phyloP scores from a whole-genome alignment of 352 stramenopile genomes.

The Phytophthora crassamura region DNA sequence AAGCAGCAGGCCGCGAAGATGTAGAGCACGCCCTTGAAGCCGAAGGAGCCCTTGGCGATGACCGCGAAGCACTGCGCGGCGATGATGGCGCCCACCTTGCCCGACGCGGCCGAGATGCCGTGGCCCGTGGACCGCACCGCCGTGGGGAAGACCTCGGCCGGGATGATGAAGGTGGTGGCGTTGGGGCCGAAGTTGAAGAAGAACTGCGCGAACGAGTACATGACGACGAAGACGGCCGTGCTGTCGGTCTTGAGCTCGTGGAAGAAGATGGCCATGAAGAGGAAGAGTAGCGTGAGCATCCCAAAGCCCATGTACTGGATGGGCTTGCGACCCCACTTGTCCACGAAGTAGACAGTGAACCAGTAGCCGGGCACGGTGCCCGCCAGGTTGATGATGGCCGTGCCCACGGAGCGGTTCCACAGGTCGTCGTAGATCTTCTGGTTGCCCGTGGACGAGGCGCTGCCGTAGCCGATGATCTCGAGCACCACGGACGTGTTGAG shows the following conservation, averaged over 20 bases:
- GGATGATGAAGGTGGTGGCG: slow-evolving; percentile 88
- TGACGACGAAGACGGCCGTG: slow-evolving; percentile 51
- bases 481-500: slow-evolving; percentile 58
- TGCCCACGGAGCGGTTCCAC: slow-evolving; percentile 52
- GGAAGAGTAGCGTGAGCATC: slow-evolving; percentile 51
- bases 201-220: slow-evolving; percentile 65
- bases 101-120: slow-evolving; percentile 78
- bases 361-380: slow-evolving; percentile 71
- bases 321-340: slow-evolving; percentile 56
- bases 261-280: slow-evolving; percentile 58
- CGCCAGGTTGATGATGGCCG: slow-evolving; percentile 54
- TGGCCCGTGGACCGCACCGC: slow-evolving; percentile 83
- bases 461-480: slow-evolving; percentile 51
- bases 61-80: slow-evolving; percentile 55
- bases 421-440: slow-evolving; percentile 55
- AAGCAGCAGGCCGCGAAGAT: slow-evolving; percentile 59
- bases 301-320: slow-evolving; percentile 71
- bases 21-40: slow-evolving; percentile 55
- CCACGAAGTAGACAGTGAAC: slow-evolving; percentile 66
- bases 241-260: slow-evolving; percentile 46
- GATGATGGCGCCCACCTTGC: slow-evolving; percentile 77
- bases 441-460: slow-evolving; percentile 41
- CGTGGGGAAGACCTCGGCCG: slow-evolving; percentile 85
- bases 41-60: slow-evolving; percentile 48
- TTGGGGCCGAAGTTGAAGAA: slow-evolving; percentile 80